A percentile compares a stretch with the other conserved stretches of the same genome.
Evolutionary conservation across 306 rosid species (phyloP).

Genomic region (Pyrus betulifolia): DNA sequence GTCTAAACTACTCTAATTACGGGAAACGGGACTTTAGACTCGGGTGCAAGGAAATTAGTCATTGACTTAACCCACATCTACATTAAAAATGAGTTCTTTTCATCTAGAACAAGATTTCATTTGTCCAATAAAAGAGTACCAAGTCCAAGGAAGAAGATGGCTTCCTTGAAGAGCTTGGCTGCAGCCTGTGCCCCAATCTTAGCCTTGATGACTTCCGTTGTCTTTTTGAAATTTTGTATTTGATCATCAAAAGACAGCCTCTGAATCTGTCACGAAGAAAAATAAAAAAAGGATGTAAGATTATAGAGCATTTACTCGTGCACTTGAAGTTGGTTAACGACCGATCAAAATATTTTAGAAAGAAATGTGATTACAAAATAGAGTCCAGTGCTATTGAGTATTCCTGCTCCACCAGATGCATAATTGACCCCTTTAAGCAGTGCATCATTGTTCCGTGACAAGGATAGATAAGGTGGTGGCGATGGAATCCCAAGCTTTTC

Average conservation of each 20-base stretch:
- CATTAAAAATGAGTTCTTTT: background rate
- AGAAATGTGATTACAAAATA: slow-evolving; percentile 53
- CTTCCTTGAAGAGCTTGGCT: slow-evolving; percentile 49
- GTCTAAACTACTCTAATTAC: no score
- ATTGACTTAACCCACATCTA: background rate
- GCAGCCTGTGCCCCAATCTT: slow-evolving; percentile 48
- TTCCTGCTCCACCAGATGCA: slow-evolving; percentile 95
- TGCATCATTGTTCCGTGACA: slow-evolving; percentile 48
- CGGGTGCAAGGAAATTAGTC: no score
- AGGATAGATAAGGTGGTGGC: slow-evolving; percentile 69
- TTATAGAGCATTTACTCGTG: background rate
- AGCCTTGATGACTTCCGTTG: slow-evolving; percentile 36
- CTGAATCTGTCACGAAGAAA: slow-evolving; percentile 39
- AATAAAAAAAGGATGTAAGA: background rate
- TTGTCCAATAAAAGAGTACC: slow-evolving; percentile 28
- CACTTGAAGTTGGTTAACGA: no score
- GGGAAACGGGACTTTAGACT: no score
- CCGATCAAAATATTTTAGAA: background rate
- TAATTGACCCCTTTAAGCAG: slow-evolving; percentile 64
- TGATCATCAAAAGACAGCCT: slow-evolving; percentile 78
- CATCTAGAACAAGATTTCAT: background rate
- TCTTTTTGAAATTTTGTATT: slow-evolving; percentile 42
- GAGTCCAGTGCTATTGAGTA: slow-evolving; percentile 75
- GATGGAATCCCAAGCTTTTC: slow-evolving; percentile 58
- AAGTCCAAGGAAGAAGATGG: slow-evolving; percentile 68